Evolutionary conservation across 306 rosid species (phyloP).

Genomic region (Cucumis hystrix): DNA sequence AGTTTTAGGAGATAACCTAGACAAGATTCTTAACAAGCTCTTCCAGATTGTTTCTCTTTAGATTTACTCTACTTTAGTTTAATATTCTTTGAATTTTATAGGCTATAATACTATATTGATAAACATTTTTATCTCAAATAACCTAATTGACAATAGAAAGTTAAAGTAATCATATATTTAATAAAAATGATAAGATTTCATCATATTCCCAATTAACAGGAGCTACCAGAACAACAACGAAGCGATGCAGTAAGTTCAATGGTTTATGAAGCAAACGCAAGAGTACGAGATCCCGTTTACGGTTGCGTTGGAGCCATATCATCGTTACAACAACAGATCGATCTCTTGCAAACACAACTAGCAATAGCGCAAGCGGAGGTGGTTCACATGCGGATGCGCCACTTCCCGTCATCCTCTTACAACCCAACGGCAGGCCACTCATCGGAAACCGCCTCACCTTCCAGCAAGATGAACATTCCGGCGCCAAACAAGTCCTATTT

Average conservation of each 20-base stretch:
- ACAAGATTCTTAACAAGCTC: no score
- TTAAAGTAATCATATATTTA: no score
- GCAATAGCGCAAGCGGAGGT: conserved; percentile 77
- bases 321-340: conserved; percentile 74
- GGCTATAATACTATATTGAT: no score
- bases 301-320: conserved; percentile 96
- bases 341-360: conserved; percentile 61
- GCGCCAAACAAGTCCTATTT: conserved; percentile 49
- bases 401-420: conserved; percentile 9
- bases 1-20: no score
- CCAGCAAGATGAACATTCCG: conserved; percentile 16
- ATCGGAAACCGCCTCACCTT: conserved; percentile 8
- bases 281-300: conserved; percentile 85
- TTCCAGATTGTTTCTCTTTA: no score
- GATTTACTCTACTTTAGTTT: no score
- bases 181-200: no score
- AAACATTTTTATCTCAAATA: no score
- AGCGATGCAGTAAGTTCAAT: conserved; percentile 92
- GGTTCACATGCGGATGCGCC: conserved; percentile 52
- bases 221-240: conserved; percentile 67
- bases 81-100: no score
- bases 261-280: conserved; percentile 95
- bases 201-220: conserved; percentile 21
- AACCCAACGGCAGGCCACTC: neutral
- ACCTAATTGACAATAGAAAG: no score